Base-by-base conservation (phyloP, 495 filamentous ascomycete species). In the Rostrohypoxylon terebratum region DNA sequence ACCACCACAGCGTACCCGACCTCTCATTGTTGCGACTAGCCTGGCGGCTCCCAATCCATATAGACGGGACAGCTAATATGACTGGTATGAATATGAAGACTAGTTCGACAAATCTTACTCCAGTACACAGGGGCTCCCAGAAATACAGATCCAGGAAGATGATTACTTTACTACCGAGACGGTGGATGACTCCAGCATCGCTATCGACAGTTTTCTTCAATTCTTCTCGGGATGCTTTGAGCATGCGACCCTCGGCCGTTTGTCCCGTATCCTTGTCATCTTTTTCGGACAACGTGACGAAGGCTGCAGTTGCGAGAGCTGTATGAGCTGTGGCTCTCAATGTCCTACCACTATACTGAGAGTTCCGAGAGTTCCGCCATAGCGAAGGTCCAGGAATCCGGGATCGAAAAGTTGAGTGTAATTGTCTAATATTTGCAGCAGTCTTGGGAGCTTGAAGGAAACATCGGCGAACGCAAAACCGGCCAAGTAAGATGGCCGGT, bases 1-100 rank as follows among this genome's bases (percentile, higher is more conserved):
- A 98, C 96, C 96, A 99, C 94, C 93, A 97, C 11, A 98, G 69
- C 10, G 94, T 93, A 16, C 96, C 96, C 16, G 81, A 82, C 48
- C 92, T 86, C 77, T 94, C 91, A 62, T 90, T 87, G 71, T 90
- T 88, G 45, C 83, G 85, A n/a, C 86, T 81, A 3, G 85, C 81
- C 66, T 87, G 77, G 53, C 87, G 82, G 36, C 68, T 71, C 2
- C 96, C 96, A 66, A 95, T 34, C 91, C 92, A 98, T 53, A 97
- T 89, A 0, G 86, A 83, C 0, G 96, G 96, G 25, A 95, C 87
- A 0, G 92, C 85, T 1, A 90, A 77, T 38, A 98, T 88, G 10
- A 99, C 93, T 0, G 96, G 96, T 47, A 97, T 87, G 74, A 99
- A 99, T 33, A 98, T 97, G 31, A 91, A 77, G 18, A 93, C 87